Percentiles rank a stretch among this genome's conserved stretches.
phyloP scores from a whole-genome alignment of 352 stramenopile species.

The Phytophthora lateralis region DNA sequence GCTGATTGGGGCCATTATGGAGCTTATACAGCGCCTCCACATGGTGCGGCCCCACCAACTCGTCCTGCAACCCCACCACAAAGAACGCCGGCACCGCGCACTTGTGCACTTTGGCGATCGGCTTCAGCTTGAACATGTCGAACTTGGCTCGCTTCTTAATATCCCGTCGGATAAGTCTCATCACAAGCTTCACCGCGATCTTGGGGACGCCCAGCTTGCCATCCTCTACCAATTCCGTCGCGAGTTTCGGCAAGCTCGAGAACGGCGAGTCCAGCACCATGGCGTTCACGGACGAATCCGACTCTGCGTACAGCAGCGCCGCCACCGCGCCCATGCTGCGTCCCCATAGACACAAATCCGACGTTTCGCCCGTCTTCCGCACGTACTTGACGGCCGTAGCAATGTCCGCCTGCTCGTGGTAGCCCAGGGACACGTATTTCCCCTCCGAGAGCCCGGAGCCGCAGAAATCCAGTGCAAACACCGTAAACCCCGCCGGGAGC shows the following conservation, averaged over 20 bases:
- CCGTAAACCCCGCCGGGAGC: conserved; percentile 76
- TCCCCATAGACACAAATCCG: conserved; percentile 78
- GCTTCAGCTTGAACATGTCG: conserved; percentile 89
- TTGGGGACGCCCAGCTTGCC: conserved; percentile 83
- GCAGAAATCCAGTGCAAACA: conserved; percentile 83
- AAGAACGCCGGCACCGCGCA: conserved; percentile 82
- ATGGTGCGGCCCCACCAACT: conserved; percentile 80
- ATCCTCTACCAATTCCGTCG: conserved; percentile 79
- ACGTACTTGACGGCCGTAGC: conserved; percentile 75
- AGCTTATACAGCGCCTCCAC: conserved; percentile 73
- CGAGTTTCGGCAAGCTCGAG: conserved; percentile 72
- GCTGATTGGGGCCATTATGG: conserved; percentile 79
- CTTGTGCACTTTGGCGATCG: conserved; percentile 73
- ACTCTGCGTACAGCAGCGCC: conserved; percentile 67
- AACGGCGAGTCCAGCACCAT: conserved; percentile 89
- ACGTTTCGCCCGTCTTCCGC: conserved; percentile 48
- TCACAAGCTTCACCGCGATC: conserved; percentile 83
- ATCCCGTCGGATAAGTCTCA: conserved; percentile 78
- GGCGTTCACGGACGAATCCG: conserved; percentile 62
- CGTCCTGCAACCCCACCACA: conserved; percentile 74
- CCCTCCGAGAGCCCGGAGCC: conserved; percentile 79
- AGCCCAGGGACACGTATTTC: conserved; percentile 86
- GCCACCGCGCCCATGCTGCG: conserved; percentile 84
- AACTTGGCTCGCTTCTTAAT: conserved; percentile 86
- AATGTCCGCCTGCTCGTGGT: conserved; percentile 79